Percentiles rank a stretch among this genome's conserved stretches.
Evolutionary conservation across 176 grass and related monocot genomes (phyloP).

Genomic region (Eremochloa ophiuroides): DNA sequence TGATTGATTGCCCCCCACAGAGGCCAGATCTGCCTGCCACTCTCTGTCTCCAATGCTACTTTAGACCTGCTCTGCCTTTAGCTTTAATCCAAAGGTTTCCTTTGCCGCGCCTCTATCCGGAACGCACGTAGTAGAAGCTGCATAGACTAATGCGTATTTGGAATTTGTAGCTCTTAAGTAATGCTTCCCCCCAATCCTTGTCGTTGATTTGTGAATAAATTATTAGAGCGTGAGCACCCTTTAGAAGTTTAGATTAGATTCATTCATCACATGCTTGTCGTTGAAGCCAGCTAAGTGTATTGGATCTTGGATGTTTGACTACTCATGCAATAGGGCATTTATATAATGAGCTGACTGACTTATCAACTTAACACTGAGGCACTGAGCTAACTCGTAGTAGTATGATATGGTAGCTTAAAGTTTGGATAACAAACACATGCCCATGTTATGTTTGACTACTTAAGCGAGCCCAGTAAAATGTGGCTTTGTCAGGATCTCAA

Average conservation of each 20-base stretch:
- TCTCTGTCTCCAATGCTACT: neutral
- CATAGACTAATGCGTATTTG: neutral
- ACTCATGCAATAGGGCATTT: neutral
- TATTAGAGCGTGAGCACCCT: neutral
- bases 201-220: constrained; percentile 35
- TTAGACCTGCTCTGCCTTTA: constrained; percentile 30
- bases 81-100: constrained; percentile 30
- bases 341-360: constrained; percentile 4
- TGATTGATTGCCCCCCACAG: neutral
- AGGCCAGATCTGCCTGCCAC: constrained; percentile 21
- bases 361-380: no score
- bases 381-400: neutral
- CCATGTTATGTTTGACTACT: neutral
- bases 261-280: constrained; percentile 23
- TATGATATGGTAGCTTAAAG: neutral
- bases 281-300: constrained; percentile 1
- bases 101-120: neutral
- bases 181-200: constrained; percentile 5
- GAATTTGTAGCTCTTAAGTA: neutral
- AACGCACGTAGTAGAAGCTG: neutral
- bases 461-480: neutral
- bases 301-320: constrained; percentile 27
- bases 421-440: neutral
- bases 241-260: neutral
- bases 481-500: constrained; percentile 10